Base-by-base conservation (phyloP, 139 green algal species). In the Chlorella vulgaris region DNA sequence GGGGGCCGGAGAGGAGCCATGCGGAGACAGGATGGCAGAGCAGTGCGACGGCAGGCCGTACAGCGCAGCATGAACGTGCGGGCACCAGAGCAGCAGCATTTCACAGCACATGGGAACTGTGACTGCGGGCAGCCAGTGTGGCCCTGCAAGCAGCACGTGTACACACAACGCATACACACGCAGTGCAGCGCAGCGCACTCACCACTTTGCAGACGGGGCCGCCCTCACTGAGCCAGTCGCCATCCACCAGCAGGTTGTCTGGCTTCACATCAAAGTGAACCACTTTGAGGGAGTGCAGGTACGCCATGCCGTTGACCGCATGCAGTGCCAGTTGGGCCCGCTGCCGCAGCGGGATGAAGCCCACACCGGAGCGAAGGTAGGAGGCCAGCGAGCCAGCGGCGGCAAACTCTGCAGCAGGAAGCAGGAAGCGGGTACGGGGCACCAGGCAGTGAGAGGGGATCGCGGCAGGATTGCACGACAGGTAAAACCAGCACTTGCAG, bases 241-340 rank as follows among this genome's bases (percentile, higher is more conserved):
- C 89, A 42, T 96, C 96, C 39, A 98, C 88, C 75, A 98, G 91
- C 81, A 98, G 86, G 88, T 98, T 98, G 88, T 98, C 95, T 13
- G 92, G 92, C 88, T 97, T 95, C 42, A 98, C 92, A 83, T 98
- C 95, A 81, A 98, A 98, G 86, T 98, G 95, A 33, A 98, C 94
- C 47, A 82, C 75, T n/a, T 88, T 86, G 83, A 93, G 89, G 47
- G 91, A 88, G 85, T 98, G 94, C 31, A 98, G 90, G 90, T 97
- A 98, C 0, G 93, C 92, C 90, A 98, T 94, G 65, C 95, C 95
- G 66, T 93, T 89, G 19, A 89, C 87, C 2, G 93, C 93, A 60
- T 92, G 89, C 74, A 96, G 88, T 4, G 94, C 94, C n/a, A 98
- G 90, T 67, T 92, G 81, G 29, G 92, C 88, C 28, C 94, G 89